Percentiles rank a stretch among this genome's conserved stretches.
These are phyloP conservation scores for Scleromitrula shiraiana DNA, from an alignment of 2,329 filamentous ascomycete species.

Conservation along the genomic window DNA sequence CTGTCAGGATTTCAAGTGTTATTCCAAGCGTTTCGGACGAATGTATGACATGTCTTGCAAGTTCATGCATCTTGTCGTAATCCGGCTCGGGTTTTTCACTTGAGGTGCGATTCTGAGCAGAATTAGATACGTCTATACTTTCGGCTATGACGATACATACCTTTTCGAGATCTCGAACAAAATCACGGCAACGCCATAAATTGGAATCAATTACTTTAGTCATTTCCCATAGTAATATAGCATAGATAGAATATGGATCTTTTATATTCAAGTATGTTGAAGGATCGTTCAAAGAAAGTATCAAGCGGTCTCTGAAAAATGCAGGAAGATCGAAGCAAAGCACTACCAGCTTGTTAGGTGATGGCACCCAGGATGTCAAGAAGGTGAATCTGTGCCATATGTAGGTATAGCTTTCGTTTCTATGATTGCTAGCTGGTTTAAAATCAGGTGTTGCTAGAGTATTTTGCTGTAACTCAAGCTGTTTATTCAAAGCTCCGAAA, in stretches of 20 bases:
- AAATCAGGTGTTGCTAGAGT: not conserved
- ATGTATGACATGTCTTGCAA: conserved; percentile 5
- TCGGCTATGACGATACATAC: not conserved
- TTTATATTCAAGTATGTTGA: not conserved
- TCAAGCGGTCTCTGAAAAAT: not conserved
- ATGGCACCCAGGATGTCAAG: conserved; percentile 1
- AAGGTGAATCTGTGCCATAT: conserved; percentile 3
- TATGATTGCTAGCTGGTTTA: not conserved
- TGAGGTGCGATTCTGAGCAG: not conserved
- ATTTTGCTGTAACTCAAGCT: not conserved
- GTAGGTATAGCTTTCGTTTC: not conserved
- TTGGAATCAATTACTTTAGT: conserved; percentile 2
- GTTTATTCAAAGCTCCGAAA: not conserved
- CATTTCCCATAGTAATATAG: not conserved
- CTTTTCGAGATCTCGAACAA: conserved; percentile 3
- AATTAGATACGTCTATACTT: not conserved
- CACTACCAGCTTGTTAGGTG: not conserved
- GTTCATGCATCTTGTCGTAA: conserved; percentile 1
- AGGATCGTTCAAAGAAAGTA: not conserved
- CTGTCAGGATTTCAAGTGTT: not conserved
- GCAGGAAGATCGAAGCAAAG: not conserved
- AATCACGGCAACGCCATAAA: not conserved
- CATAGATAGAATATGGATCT: conserved; percentile 1
- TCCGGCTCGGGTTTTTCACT: conserved; percentile 1
- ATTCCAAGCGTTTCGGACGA: not conserved